These are phyloP conservation scores for Nicotiana benthamiana DNA, from an alignment of 257 asterid species.

Conservation along the genomic window DNA sequence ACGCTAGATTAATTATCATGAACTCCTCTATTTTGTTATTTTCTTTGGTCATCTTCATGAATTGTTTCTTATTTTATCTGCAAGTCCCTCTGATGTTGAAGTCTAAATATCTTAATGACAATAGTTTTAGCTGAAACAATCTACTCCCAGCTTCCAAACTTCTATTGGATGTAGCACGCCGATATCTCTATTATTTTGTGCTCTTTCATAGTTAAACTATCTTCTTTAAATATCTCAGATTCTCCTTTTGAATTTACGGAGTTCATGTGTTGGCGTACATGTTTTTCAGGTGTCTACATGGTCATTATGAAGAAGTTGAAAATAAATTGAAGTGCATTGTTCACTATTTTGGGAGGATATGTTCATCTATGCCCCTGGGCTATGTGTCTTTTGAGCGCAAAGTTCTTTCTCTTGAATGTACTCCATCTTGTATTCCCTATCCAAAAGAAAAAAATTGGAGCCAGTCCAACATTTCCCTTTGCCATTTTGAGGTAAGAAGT, in stretches of 20 bases:
- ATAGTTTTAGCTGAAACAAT: background rate
- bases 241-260: background rate
- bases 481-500: conserved; percentile 57
- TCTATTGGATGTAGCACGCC: background rate
- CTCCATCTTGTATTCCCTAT: conserved; percentile 27
- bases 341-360: conserved; percentile 76
- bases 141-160: background rate
- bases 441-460: conserved; percentile 60
- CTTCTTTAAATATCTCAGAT: background rate
- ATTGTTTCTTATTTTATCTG: background rate
- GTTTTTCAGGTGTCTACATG: conserved; percentile 55
- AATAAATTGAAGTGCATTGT: conserved; percentile 72
- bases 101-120: background rate
- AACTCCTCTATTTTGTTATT: background rate
- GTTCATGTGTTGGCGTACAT: background rate
- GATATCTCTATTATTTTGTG: background rate
- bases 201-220: background rate
- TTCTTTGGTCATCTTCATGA: background rate
- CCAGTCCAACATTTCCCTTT: conserved; percentile 47
- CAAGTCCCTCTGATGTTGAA: background rate
- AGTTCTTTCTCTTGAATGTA: conserved; percentile 46
- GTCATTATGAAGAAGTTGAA: conserved; percentile 38
- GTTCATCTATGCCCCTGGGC: conserved; percentile 48
- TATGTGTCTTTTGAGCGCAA: conserved; percentile 79
- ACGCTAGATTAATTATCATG: background rate